phyloP scores from a whole-genome alignment of 2,329 filamentous ascomycete species.

The Zalaria obscura region DNA sequence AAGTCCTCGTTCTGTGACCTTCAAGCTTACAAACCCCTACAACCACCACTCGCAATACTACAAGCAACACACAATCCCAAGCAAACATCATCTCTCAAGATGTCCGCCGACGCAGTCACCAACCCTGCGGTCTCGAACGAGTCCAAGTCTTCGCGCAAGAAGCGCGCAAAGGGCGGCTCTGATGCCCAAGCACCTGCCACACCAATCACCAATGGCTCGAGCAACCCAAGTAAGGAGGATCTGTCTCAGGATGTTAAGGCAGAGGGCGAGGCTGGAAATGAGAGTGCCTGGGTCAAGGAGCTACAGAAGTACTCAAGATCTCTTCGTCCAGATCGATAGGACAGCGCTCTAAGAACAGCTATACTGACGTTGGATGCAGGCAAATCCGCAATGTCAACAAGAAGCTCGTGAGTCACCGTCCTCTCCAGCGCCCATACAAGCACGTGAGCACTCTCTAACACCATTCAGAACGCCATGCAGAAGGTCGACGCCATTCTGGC shows the following conservation, averaged over 20 bases:
- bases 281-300: conserved; percentile 74
- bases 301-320: conserved; percentile 63
- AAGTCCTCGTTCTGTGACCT: no score
- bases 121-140: conserved; percentile 48
- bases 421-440: neutral
- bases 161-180: conserved; percentile 32
- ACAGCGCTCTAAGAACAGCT: conserved; percentile 7
- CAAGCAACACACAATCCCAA: no score
- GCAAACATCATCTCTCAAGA: conserved; percentile 14
- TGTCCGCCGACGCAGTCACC: conserved; percentile 51
- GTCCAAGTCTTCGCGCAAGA: conserved; percentile 39
- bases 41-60: no score
- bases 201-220: conserved; percentile 8
- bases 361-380: conserved; percentile 33
- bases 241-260: conserved; percentile 18
- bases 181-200: conserved; percentile 15
- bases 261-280: conserved; percentile 48
- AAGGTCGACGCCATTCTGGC: conserved; percentile 58
- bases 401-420: conserved; percentile 59
- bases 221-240: neutral
- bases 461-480: conserved; percentile 47
- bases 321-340: conserved; percentile 1
- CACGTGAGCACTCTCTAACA: conserved; percentile 10
- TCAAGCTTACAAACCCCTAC: no score
- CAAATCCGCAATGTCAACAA: conserved; percentile 85